These are phyloP conservation scores for Leccinum longicurvipes DNA, from an alignment of 768 basidiomycete species.

Conservation along the genomic window DNA sequence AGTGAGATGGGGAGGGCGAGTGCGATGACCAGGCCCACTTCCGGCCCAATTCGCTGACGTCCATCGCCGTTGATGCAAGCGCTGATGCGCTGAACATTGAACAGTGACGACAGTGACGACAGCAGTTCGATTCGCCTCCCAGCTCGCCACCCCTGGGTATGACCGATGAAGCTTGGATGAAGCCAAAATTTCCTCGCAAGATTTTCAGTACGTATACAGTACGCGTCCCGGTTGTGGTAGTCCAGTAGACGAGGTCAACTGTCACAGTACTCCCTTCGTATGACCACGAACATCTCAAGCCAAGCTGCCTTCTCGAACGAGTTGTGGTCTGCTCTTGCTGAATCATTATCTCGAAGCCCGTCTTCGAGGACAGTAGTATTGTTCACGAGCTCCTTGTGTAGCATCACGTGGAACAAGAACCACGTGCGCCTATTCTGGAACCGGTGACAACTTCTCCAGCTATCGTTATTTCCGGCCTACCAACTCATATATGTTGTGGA, in stretches of 20 bases:
- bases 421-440: conserved; percentile 5
- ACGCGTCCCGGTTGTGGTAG: not conserved
- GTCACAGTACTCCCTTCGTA: not conserved
- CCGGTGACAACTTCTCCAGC: conserved; percentile 3
- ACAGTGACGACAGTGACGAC: no score
- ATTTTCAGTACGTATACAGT: not conserved
- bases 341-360: conserved; percentile 20
- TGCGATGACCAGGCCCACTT: no score
- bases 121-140: no score
- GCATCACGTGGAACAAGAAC: conserved; percentile 2
- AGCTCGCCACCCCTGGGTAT: no score
- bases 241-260: not conserved
- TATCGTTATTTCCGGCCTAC: conserved; percentile 6
- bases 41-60: no score
- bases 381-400: not conserved
- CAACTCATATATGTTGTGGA: conserved; percentile 18
- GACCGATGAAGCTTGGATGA: no score
- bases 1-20: no score
- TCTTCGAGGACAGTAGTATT: conserved; percentile 12
- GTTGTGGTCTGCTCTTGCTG: not conserved
- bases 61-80: no score
- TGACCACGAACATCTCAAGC: not conserved
- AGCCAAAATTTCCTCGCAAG: no score
- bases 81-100: no score
- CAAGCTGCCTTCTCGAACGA: conserved; percentile 4